phyloP scores from a whole-genome alignment of 768 basidiomycete species.

The Candolleomyces aberdarensis region DNA sequence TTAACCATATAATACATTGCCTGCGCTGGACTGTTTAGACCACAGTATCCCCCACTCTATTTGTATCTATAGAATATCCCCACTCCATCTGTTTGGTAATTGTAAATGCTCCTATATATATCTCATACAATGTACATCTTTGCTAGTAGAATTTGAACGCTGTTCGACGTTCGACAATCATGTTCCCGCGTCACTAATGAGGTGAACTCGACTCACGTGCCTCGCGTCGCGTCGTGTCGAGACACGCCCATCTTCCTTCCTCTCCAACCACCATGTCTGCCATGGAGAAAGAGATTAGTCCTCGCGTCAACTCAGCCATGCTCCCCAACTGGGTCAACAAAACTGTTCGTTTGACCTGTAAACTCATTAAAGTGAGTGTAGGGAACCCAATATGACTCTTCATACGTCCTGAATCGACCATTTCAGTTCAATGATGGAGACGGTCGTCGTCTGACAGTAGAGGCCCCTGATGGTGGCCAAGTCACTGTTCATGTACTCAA shows the following conservation, averaged over 20 bases:
- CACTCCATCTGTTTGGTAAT: too few relatives aligned
- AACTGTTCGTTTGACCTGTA: constrained; percentile 60
- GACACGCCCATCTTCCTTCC: not conserved
- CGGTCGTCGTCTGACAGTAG: constrained; percentile 30
- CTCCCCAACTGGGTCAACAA: constrained; percentile 50
- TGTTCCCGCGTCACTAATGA: too few relatives aligned
- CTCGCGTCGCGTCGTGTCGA: constrained; percentile 59
- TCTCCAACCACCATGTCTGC: not conserved
- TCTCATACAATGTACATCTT: too few relatives aligned
- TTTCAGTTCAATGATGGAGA: not conserved
- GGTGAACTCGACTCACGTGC: not conserved
- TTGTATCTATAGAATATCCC: too few relatives aligned
- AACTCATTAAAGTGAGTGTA: constrained; percentile 49
- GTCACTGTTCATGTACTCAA: constrained; percentile 42
- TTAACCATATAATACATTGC: not conserved
- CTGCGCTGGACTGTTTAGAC: not conserved
- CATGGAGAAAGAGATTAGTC: constrained; percentile 23
- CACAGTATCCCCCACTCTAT: too few relatives aligned
- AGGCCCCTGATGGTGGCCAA: constrained; percentile 66
- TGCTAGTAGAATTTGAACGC: too few relatives aligned
- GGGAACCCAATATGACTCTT: constrained; percentile 7
- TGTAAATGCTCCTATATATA: too few relatives aligned
- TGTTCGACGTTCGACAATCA: too few relatives aligned
- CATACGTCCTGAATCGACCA: not conserved
- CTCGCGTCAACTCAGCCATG: constrained; percentile 63